Percentiles rank a stretch among this genome's conserved stretches.
phyloP scores from a whole-genome alignment of 2,329 filamentous ascomycete genomes.

The Penicillium sp. region DNA sequence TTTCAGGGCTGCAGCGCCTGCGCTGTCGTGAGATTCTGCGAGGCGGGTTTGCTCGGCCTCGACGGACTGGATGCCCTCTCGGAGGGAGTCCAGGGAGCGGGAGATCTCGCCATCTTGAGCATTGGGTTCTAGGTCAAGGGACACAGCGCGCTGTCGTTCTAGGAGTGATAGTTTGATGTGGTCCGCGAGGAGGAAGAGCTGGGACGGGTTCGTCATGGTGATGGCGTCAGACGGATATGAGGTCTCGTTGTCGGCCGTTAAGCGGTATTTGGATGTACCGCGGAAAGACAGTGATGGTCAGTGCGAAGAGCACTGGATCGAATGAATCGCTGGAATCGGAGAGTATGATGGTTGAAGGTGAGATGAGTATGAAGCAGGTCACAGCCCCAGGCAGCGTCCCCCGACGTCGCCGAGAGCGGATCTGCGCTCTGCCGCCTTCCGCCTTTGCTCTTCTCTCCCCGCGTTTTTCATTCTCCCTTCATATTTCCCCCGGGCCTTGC shows the following conservation, averaged over 20 bases:
- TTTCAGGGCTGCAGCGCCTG: slow-evolving; percentile 51
- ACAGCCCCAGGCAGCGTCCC: slow-evolving; percentile 10
- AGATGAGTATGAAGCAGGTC: slow-evolving; percentile 13
- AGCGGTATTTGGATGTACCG: not conserved
- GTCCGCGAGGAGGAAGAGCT: slow-evolving; percentile 90
- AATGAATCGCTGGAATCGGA: not conserved
- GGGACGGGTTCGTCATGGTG: slow-evolving; percentile 57
- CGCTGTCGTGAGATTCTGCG: slow-evolving; percentile 54
- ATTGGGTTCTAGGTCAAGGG: slow-evolving; percentile 72
- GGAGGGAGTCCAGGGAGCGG: slow-evolving; percentile 80
- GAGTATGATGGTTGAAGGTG: slow-evolving; percentile 8
- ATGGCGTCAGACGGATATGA: slow-evolving; percentile 20
- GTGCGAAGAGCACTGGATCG: slow-evolving; percentile 2
- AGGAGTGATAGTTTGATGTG: slow-evolving; percentile 95
- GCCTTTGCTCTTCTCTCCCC: slow-evolving; percentile 16
- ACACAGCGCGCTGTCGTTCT: slow-evolving; percentile 82
- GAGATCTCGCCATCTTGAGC: slow-evolving; percentile 87
- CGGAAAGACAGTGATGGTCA: not conserved
- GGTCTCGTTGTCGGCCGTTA: not conserved
- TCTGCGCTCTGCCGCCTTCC: slow-evolving; percentile 24
- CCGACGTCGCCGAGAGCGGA: slow-evolving; percentile 9
- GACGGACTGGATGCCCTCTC: slow-evolving; percentile 71
- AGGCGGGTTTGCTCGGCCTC: slow-evolving; percentile 64
- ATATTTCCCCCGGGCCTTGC: not conserved
- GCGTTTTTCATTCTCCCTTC: slow-evolving; percentile 9